Evolutionary conservation across 169 alveolate genomes (phyloP), one percentile per base, ranked within the genome.

Genomic region (Cryptosporidium andersoni): DNA sequence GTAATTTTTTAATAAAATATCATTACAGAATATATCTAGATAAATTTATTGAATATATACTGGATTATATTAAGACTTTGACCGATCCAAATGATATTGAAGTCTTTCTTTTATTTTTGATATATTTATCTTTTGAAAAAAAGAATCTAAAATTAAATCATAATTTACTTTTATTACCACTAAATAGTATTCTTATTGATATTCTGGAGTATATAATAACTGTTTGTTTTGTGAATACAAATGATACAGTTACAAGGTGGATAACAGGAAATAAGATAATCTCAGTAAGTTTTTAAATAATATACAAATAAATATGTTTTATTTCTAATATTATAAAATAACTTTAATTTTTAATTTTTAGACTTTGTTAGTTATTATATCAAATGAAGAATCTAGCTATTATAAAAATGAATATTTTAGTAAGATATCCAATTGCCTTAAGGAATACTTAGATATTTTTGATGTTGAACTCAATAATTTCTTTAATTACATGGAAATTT

Each of bases 51-150:
- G 60, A 64, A 42, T 47, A 48, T 39, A 34, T 74, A n/a, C 25
- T 74, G 2, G 60, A 60, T n/a, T 63, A 74, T 60, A 55, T 74
- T 34, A 74, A 60, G 12, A 48, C 68, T 58, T 39, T 74, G 11
- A 74, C 55, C 12, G 37, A 25, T 58, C 85, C 85, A 25, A 58
- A 60, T 43, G 85, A 74, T 25, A 74, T 74, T 40, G 67, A 58
- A 58, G 63, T 68, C 9, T 58, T 58, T 42, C 45, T 74, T 12
- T 16, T 74, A 63, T 51, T 74, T 7, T 1, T 74, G 16, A 1
- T 74, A 11, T 74, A 74, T 12, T 34, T 74, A 37, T 74, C 85
- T 48, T 68, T 39, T 40, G 45, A 60, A 60, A 25, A 0, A 0
- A 25, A 25, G 25, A 64, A n/a, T 5, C 45, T 51, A 14, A 74